Conservation (phyloP, 768 basidiomycete genomes). For the Podaxis rugospora region DNA sequence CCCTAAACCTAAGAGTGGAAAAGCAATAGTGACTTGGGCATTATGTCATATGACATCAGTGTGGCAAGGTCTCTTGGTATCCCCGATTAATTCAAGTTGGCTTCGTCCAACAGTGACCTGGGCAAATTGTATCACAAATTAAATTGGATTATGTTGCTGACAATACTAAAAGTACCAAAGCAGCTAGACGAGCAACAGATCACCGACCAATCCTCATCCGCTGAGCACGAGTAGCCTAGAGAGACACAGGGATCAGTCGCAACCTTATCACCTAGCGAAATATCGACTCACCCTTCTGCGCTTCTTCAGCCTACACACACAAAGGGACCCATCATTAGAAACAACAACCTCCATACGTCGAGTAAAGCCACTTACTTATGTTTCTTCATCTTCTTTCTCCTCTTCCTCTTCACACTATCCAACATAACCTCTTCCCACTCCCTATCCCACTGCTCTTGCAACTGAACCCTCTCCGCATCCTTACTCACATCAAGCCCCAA, state of each 20-base stretch:
- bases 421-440: slow-evolving; percentile 64
- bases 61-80: too few species aligned
- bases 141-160: background rate
- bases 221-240: slow-evolving; percentile 6
- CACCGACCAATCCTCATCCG: slow-evolving; percentile 2
- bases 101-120: too few species aligned
- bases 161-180: background rate
- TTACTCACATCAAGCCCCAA: slow-evolving; percentile 57
- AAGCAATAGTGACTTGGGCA: too few species aligned
- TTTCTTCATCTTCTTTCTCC: slow-evolving; percentile 94
- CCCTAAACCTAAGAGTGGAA: too few species aligned
- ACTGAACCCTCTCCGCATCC: slow-evolving; percentile 45
- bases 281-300: slow-evolving; percentile 68
- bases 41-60: too few species aligned
- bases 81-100: too few species aligned
- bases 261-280: background rate
- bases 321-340: slow-evolving; percentile 6
- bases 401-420: slow-evolving; percentile 83
- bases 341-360: background rate
- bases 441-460: slow-evolving; percentile 50
- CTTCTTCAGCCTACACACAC: slow-evolving; percentile 72
- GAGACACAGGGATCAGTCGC: background rate
- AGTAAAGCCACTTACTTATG: slow-evolving; percentile 69
- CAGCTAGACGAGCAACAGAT: background rate
- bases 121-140: too few species aligned